A percentile compares a stretch with the other conserved stretches of the same genome.
Conservation (phyloP, 768 basidiomycete species). For the Austroboletus eburneus region DNA sequence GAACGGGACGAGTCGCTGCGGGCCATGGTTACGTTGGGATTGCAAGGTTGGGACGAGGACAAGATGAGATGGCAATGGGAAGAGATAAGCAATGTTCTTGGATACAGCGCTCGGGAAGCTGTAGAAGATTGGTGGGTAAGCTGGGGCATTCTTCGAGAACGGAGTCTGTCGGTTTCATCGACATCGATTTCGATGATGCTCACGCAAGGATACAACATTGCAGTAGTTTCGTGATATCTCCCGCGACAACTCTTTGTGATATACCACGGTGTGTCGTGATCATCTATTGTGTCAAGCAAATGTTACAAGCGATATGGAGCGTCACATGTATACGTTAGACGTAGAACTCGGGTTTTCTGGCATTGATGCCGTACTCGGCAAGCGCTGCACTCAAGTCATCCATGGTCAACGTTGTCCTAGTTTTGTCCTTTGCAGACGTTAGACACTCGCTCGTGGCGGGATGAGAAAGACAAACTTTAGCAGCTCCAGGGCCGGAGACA, state of each 20-base stretch:
- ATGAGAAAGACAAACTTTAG: conserved; percentile 48
- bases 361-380: conserved; percentile 92
- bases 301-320: not conserved
- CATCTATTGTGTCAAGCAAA: conserved; percentile 3
- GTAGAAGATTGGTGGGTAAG: conserved; percentile 61
- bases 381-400: conserved; percentile 93
- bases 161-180: conserved; percentile 15
- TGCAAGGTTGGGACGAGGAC: conserved; percentile 42
- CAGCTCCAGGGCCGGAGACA: conserved; percentile 51
- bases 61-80: conserved; percentile 48
- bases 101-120: conserved; percentile 48
- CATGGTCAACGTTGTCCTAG: conserved; percentile 93
- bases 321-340: conserved; percentile 39
- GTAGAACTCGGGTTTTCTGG: conserved; percentile 93
- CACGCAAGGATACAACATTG: not conserved
- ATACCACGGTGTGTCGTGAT: not conserved
- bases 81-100: conserved; percentile 43
- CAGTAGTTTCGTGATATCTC: not conserved
- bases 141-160: conserved; percentile 43
- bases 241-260: not conserved
- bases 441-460: conserved; percentile 3
- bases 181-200: not conserved
- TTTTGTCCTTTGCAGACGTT: conserved; percentile 61
- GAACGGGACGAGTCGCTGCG: conserved; percentile 37
- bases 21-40: conserved; percentile 9